Evolutionary conservation across 768 basidiomycete species (phyloP), one percentile per base, ranked within the genome.

Genomic region (Amanita rubescens): DNA sequence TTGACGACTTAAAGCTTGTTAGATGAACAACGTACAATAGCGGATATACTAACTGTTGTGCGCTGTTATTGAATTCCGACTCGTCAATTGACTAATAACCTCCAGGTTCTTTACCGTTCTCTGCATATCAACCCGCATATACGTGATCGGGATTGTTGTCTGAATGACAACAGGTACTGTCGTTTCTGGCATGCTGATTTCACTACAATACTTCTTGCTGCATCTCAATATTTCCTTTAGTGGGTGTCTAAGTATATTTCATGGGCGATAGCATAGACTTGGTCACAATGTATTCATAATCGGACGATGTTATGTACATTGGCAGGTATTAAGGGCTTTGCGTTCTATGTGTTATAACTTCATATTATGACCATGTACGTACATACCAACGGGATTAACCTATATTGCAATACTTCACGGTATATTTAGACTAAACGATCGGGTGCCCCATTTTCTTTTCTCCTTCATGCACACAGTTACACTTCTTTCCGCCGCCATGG

Each of bases 251-350:
- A n/a, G 19, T 49, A 15, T 50, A 15, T 38, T 20, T 24, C 35
- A 37, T 34, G 38, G 49, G 49, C 49, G n/a, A 41, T 25, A 41
- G 30, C 49, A 17, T 51, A 51, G 30, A 44, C 42, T 44, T 34
- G 20, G 41, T 52, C 42, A 44, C 42, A 52, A n/a, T 34, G 32
- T 44, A 44, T 34, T 17, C 51, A 44, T 6, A 32, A n/a, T 17
- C n/a, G 19, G 20, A 35, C 17, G 34, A 14, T 38, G 32, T 4
- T 22, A 32, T 8, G 27, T 11, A 49, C 14, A 22, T 4, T 27
- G 19, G 9, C 7, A 17, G 11, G 14, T 19, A 17, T 22, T 14
- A 24, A 12, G 22, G 34, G 22, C 25, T 48, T 10, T 48, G 49
- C 34, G 37, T 19, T 10, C 25, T 48, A 5, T 48, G 49, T 17